These are phyloP conservation scores for Dysphania ambrosioides DNA, from an alignment of 148 eudicot genomes.

Conservation along the genomic window DNA sequence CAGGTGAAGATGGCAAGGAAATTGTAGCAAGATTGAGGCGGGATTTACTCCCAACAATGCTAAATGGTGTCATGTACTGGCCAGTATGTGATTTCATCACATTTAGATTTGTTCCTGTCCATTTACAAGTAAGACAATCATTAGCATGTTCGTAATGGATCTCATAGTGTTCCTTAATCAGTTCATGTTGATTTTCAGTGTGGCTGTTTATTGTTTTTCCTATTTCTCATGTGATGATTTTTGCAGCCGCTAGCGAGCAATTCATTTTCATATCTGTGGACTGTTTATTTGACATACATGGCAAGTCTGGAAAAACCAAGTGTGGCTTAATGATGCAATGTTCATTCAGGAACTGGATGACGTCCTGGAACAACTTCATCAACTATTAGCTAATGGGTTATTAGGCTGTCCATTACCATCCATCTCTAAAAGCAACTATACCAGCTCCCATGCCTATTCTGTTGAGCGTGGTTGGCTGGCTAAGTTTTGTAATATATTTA, in stretches of 20 bases:
- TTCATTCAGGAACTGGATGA: slow-evolving; percentile 8
- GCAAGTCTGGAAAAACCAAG: slow-evolving; percentile 71
- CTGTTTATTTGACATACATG: slow-evolving; percentile 82
- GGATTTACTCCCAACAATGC: slow-evolving; percentile 71
- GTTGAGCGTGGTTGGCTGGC: background rate
- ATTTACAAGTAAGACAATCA: slow-evolving; percentile 58
- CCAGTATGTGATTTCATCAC: slow-evolving; percentile 88
- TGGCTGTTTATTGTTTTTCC: background rate
- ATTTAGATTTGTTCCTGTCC: slow-evolving; percentile 81
- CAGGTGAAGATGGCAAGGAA: slow-evolving; percentile 72
- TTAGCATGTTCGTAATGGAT: background rate
- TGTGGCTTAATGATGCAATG: background rate
- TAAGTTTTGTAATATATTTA: background rate
- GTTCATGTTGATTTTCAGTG: background rate
- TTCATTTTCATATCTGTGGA: slow-evolving; percentile 83
- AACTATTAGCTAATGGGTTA: background rate
- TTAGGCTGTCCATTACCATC: slow-evolving; percentile 5
- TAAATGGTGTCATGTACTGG: slow-evolving; percentile 86
- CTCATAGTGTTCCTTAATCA: background rate
- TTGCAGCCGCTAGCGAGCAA: slow-evolving; percentile 85
- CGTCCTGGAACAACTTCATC: background rate
- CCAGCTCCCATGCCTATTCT: background rate
- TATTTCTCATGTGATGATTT: background rate
- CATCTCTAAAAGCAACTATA: background rate
- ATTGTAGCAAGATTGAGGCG: slow-evolving; percentile 72